Evolutionary conservation across 2,329 filamentous ascomycete species (phyloP).

Genomic region (Chaetomium sp.): DNA sequence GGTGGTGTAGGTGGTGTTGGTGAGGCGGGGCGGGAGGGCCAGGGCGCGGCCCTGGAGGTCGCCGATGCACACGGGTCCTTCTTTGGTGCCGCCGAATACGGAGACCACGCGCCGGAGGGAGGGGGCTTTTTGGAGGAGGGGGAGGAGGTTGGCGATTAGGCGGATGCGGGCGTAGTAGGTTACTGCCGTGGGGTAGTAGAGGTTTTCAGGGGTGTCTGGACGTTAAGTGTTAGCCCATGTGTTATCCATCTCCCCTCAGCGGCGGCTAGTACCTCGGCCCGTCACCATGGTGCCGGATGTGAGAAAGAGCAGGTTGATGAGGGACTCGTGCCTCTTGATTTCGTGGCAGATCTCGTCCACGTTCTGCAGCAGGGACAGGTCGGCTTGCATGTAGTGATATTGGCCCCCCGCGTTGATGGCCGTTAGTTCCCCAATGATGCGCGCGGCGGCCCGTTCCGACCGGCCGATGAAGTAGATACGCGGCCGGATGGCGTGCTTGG

Average conservation of each 20-base stretch:
- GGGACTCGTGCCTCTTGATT: slow-evolving; percentile 48
- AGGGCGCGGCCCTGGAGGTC: slow-evolving; percentile 49
- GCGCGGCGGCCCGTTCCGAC: slow-evolving; percentile 41
- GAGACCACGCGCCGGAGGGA: slow-evolving; percentile 55
- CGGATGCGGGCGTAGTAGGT: slow-evolving; percentile 61
- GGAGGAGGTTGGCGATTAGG: slow-evolving; percentile 59
- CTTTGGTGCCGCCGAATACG: slow-evolving; percentile 56
- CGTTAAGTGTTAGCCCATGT: background rate
- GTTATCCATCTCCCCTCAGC: background rate
- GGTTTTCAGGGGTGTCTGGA: slow-evolving; percentile 59
- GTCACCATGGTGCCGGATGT: slow-evolving; percentile 44
- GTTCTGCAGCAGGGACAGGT: slow-evolving; percentile 53
- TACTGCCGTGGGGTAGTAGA: slow-evolving; percentile 55
- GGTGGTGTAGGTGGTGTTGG: slow-evolving; percentile 21
- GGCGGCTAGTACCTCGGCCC: slow-evolving; percentile 31
- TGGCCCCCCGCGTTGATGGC: slow-evolving; percentile 47
- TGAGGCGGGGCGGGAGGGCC: slow-evolving; percentile 27
- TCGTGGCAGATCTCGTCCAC: slow-evolving; percentile 52
- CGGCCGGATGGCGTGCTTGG: slow-evolving; percentile 44
- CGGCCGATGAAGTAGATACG: slow-evolving; percentile 57
- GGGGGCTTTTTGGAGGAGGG: slow-evolving; percentile 51
- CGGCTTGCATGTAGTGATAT: slow-evolving; percentile 52
- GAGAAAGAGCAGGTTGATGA: slow-evolving; percentile 52
- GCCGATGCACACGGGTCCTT: slow-evolving; percentile 50
- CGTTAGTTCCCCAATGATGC: slow-evolving; percentile 47